phyloP scores from a whole-genome alignment of 352 stramenopile species.

The Globisporangium canariense region DNA sequence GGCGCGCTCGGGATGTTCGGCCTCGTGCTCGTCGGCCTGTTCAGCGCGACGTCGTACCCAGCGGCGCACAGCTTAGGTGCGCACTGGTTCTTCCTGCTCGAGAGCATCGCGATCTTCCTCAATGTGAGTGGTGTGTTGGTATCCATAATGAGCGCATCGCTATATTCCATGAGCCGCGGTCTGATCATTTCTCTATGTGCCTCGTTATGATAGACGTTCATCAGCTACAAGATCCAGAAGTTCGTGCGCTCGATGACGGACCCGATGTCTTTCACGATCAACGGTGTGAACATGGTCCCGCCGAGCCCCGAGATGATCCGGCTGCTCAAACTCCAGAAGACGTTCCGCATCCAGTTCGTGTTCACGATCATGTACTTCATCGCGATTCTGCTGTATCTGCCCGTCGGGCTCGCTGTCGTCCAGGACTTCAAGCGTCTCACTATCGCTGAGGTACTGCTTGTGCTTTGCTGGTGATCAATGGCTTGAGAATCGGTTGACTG shows the following conservation, averaged over 20 bases:
- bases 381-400: conserved; percentile 24
- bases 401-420: conserved; percentile 23
- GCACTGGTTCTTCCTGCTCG: conserved; percentile 38
- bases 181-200: background rate
- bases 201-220: conserved; percentile 24
- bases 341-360: conserved; percentile 29
- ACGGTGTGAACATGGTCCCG: conserved; percentile 11
- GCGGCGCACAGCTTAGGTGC: conserved; percentile 25
- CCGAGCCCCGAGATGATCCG: conserved; percentile 14
- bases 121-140: conserved; percentile 24
- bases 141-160: no score
- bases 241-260: conserved; percentile 8
- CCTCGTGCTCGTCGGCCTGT: conserved; percentile 35
- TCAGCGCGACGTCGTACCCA: conserved; percentile 25
- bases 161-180: background rate
- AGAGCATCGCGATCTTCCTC: conserved; percentile 30
- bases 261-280: conserved; percentile 9
- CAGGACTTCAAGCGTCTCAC: conserved; percentile 18
- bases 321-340: conserved; percentile 20
- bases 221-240: conserved; percentile 34
- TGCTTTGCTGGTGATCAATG: background rate
- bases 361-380: conserved; percentile 20
- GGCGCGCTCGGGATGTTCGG: conserved; percentile 33
- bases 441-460: conserved; percentile 15
- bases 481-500: background rate